Base-by-base conservation (phyloP, 768 basidiomycete species). In the Hericium erinaceus region DNA sequence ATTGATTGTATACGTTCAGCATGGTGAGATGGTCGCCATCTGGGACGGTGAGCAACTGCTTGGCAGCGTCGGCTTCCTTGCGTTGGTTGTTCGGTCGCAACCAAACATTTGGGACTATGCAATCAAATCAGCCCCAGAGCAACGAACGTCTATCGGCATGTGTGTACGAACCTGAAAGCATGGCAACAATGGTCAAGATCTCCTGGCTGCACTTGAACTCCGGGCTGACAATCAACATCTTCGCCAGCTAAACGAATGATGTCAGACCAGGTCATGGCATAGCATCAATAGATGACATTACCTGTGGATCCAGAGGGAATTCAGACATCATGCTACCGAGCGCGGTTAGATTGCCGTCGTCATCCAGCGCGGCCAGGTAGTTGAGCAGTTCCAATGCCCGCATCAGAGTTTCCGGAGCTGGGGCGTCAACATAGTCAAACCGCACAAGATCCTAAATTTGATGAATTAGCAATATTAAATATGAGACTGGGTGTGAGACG, bases 291-390 rank as follows among this genome's bases (percentile, higher is more conserved):
- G 1, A 12, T 33, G 33, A 28, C 24, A 24, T 11, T 10, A 89
- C 90, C 77, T 95, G 95, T 41, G 95, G 97, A 70, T 98, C 97
- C n/a, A 99, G 79, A 12, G 95, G 97, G 77, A 98, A 98, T 64
- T 98, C 93, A 0, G 97, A 95, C 95, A 98, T 98, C 59, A 92
- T 87, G 39, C 73, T 76, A 4, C 97, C 97, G 8, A 98, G 74
- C 0, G 84, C 72, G 0, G 97, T 98, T 57, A 99, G 70, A 54
- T 92, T 84, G 11, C 97, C 95, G 3, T 97, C 93, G 64, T 98
- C 94, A 66, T 98, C 93, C 59, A 99, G 75, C 1, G 95, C 95
- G 6, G 87, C 83, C 48, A 98, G 79, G 70, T 85, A 95, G 67
- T 98, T 95, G 50, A 99, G 78, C 39, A 98, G 72, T 69, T 98